phyloP scores from a whole-genome alignment of 1,284 basidiomycete genomes.

The Leccinum griseonigrum region DNA sequence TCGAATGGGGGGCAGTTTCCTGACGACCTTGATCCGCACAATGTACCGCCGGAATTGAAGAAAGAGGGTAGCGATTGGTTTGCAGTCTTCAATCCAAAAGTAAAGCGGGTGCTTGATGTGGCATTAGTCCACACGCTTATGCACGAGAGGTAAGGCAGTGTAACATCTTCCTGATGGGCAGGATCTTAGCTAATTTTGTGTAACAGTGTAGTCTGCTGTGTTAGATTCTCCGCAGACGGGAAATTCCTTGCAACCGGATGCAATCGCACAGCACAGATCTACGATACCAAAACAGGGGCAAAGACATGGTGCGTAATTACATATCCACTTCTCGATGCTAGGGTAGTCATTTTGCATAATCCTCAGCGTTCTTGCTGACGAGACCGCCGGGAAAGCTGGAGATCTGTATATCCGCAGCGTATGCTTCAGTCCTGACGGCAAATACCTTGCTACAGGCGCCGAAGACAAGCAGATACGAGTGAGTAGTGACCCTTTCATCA shows the following conservation, averaged over 20 bases:
- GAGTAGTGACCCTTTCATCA: slow-evolving; percentile 29
- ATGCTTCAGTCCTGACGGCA: slow-evolving; percentile 83
- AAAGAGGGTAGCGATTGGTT: slow-evolving; percentile 95
- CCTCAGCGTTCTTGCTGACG: slow-evolving; percentile 66
- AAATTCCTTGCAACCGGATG: slow-evolving; percentile 78
- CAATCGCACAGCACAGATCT: slow-evolving; percentile 75
- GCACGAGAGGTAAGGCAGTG: slow-evolving; percentile 80
- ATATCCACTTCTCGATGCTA: neutral
- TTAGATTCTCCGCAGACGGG: slow-evolving; percentile 80
- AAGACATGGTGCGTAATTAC: slow-evolving; percentile 52
- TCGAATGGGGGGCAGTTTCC: slow-evolving; percentile 38
- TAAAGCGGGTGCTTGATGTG: slow-evolving; percentile 85
- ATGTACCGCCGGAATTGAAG: slow-evolving; percentile 52
- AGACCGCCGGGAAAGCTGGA: slow-evolving; percentile 59
- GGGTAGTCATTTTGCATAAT: slow-evolving; percentile 14
- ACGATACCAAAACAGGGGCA: slow-evolving; percentile 68
- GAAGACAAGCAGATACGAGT: slow-evolving; percentile 84
- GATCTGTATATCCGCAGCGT: slow-evolving; percentile 85
- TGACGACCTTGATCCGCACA: slow-evolving; percentile 47
- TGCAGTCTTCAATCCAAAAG: slow-evolving; percentile 88
- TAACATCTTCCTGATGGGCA: neutral
- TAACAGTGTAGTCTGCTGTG: slow-evolving; percentile 74
- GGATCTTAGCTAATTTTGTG: slow-evolving; percentile 10
- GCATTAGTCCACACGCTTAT: slow-evolving; percentile 84
- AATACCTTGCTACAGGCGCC: slow-evolving; percentile 78